Evolutionary conservation across 2,329 filamentous ascomycete genomes (phyloP).

Genomic region (Diaporthe ampelina): DNA sequence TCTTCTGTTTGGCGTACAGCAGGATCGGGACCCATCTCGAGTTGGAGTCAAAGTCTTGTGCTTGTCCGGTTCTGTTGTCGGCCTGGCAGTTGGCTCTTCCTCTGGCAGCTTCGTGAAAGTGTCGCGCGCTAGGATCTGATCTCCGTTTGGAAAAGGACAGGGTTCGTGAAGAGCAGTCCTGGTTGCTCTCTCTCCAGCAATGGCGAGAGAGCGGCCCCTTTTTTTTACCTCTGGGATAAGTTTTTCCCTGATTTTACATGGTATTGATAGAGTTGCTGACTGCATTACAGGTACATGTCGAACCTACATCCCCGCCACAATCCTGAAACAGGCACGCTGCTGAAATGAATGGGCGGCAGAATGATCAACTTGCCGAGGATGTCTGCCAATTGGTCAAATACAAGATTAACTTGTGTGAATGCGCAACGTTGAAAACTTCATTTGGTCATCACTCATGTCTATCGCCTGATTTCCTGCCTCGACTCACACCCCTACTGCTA

Average conservation of each 20-base stretch:
- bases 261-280: constrained; percentile 46
- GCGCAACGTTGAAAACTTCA: not conserved
- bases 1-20: constrained; percentile 31
- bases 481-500: not conserved
- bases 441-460: not conserved
- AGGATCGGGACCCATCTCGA: constrained; percentile 83
- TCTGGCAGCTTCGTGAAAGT: constrained; percentile 39
- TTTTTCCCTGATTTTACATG: constrained; percentile 46
- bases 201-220: constrained; percentile 64
- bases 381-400: not conserved
- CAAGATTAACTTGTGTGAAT: not conserved
- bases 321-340: not conserved
- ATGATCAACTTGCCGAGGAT: not conserved
- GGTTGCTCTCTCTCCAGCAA: constrained; percentile 66
- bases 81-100: constrained; percentile 43
- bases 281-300: constrained; percentile 15
- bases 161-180: constrained; percentile 58
- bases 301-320: not conserved
- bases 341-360: not conserved
- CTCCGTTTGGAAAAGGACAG: constrained; percentile 51
- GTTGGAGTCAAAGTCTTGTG: constrained; percentile 94
- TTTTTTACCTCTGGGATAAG: constrained; percentile 61
- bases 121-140: constrained; percentile 39
- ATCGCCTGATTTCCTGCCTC: not conserved
- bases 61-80: constrained; percentile 76